Evolutionary conservation across 176 grass and related monocot species (phyloP), one percentile per base, ranked within the genome.

Genomic region (Oryza brachyantha): DNA sequence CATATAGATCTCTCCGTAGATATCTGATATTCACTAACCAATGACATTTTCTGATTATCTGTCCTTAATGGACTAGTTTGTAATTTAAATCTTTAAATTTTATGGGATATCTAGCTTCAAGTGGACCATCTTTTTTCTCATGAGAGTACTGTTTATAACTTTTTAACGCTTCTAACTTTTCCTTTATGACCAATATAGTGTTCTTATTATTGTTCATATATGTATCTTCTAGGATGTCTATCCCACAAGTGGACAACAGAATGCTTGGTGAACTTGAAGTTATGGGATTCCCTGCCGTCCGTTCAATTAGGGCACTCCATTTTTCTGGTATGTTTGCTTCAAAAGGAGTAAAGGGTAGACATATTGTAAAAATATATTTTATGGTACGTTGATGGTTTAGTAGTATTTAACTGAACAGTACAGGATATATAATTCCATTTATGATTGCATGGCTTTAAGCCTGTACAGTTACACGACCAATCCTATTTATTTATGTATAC

Each of bases 271-370:
- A 97, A 66, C 89, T 97, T 88, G 91, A 94, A 80, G 52, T 21
- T 13, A 97, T 94, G 91, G 91, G 94, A 84, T 97, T 97, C 70
- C 85, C 94, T 42, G 82, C 82, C 6, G 58, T 45, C 21, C 87
- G 87, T 84, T 86, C 89, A 70, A 94, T 82, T 57, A 92, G 87
- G 78, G 96, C 92, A 61, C 96, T 94, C 79, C 85, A 98, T 85
- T 89, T 52, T 79, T 94, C 90, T 60, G 96, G 96, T 98, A 86
- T 34, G 62, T 76, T 8, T 72, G 43, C 19, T 82, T 90, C n/a
- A 72, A 79, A 59, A 31, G 9, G 70, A 66, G 67, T 80, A 42
- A 8, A 34, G 29, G 46, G 46, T 66, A 36, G 24, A 13, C 2
- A 45, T 72, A 46, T 77, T 77, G 35, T 42, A 72, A 66, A n/a